Percentiles rank a stretch among this genome's conserved stretches.
phyloP scores from a whole-genome alignment of 179 eudicot genomes.

The Beta corolliflora region DNA sequence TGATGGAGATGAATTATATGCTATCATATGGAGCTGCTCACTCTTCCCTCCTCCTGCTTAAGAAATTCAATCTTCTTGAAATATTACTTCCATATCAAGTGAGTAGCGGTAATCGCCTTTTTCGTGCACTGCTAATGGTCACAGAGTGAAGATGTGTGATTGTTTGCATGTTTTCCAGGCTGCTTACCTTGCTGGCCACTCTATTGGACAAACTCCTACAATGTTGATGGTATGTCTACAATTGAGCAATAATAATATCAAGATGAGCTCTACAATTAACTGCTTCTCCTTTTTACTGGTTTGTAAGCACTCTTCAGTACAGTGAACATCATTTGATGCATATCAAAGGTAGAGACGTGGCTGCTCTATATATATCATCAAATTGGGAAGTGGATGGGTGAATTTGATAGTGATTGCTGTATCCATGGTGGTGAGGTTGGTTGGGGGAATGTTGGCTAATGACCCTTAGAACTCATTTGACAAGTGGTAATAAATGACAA shows the following conservation, averaged over 20 bases:
- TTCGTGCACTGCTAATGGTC: constrained; percentile 1
- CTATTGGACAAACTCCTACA: constrained; percentile 36
- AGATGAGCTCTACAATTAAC: not conserved
- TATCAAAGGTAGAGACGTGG: not conserved
- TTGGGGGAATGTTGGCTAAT: not conserved
- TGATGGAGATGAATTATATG: constrained; percentile 87
- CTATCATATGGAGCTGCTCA: constrained; percentile 89
- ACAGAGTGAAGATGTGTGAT: not conserved
- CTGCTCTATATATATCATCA: not conserved
- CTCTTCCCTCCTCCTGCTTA: constrained; percentile 67
- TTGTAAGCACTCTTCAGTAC: constrained; percentile 11
- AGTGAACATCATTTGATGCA: not conserved
- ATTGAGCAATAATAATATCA: constrained; percentile 13
- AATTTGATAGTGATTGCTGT: not conserved
- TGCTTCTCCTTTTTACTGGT: not conserved
- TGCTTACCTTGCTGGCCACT: constrained; percentile 63
- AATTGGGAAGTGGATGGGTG: not conserved
- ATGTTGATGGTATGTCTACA: constrained; percentile 76
- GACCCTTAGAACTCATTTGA: not conserved
- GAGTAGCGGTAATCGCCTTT: constrained; percentile 30
- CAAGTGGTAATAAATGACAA: not conserved
- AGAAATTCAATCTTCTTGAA: constrained; percentile 62
- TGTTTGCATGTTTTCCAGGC: constrained; percentile 50
- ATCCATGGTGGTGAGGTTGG: not conserved
- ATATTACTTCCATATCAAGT: constrained; percentile 85